These are phyloP conservation scores for Vigna unguiculata DNA, from an alignment of 306 rosid species.

Conservation along the genomic window DNA sequence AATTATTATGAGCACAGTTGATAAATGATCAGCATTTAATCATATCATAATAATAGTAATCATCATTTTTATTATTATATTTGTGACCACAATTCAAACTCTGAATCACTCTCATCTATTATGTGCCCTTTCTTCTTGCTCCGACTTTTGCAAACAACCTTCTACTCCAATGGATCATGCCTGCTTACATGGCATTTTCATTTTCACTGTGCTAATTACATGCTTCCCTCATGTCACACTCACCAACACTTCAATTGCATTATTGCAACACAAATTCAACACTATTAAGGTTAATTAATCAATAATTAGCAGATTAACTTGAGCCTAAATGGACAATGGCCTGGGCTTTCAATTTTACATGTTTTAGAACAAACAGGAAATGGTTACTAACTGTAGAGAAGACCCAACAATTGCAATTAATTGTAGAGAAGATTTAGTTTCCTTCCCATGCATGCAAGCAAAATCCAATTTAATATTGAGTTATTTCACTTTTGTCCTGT, in stretches of 20 bases:
- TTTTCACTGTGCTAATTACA: constrained; percentile 30
- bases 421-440: background rate
- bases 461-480: constrained; percentile 4
- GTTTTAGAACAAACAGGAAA: background rate
- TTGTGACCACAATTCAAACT: constrained; percentile 15
- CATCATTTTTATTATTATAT: constrained; percentile 3
- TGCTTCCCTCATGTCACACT: constrained; percentile 32
- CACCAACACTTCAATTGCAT: constrained; percentile 22
- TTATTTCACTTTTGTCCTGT: background rate
- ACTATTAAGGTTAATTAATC: background rate
- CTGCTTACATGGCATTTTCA: constrained; percentile 22
- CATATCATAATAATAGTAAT: constrained; percentile 15
- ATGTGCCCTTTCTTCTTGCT: constrained; percentile 32
- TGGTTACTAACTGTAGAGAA: background rate
- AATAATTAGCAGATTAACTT: background rate
- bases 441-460: background rate
- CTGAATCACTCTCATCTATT: constrained; percentile 23
- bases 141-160: constrained; percentile 38
- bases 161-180: constrained; percentile 45
- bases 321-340: background rate
- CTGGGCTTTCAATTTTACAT: constrained; percentile 24
- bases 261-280: constrained; percentile 26
- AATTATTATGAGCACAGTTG: background rate
- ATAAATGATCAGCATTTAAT: constrained; percentile 17
- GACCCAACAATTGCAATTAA: background rate